Evolutionary conservation across 1,284 basidiomycete species (phyloP).

Genomic region (Golubevia sp.): DNA sequence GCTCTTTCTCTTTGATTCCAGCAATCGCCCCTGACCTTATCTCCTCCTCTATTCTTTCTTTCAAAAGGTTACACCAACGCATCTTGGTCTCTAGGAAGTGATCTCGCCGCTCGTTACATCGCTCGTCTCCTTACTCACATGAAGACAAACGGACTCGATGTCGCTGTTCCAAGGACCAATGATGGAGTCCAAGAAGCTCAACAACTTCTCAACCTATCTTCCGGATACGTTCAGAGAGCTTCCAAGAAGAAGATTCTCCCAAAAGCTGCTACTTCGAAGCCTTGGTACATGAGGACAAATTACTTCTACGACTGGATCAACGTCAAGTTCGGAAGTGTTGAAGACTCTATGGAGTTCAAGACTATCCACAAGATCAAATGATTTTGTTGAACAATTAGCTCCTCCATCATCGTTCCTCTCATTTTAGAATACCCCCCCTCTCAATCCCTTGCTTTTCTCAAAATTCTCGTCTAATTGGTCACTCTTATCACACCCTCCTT

Average conservation of each 20-base stretch:
- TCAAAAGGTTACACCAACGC: conserved; percentile 57
- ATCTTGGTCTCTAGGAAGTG: conserved; percentile 56
- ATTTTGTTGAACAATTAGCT: no score
- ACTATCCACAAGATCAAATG: no score
- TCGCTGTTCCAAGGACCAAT: conserved; percentile 9
- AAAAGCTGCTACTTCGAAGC: conserved; percentile 34
- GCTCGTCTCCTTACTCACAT: conserved; percentile 37
- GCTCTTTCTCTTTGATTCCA: no score
- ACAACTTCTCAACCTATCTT: conserved; percentile 47
- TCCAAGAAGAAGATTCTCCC: conserved; percentile 29
- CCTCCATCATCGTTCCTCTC: no score
- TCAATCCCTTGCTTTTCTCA: no score
- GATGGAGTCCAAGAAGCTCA: conserved; percentile 13
- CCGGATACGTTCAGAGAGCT: conserved; percentile 53
- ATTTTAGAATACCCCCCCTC: no score
- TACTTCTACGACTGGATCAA: conserved; percentile 34
- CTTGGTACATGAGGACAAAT: conserved; percentile 37
- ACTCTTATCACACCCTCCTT: no score
- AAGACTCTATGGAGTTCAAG: no score
- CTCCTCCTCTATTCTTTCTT: conserved; percentile 5
- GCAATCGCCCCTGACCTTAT: no score
- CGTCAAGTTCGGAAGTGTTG: no score
- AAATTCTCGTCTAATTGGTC: no score
- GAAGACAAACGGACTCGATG: conserved; percentile 13
- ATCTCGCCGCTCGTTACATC: conserved; percentile 46